phyloP scores from a whole-genome alignment of 768 basidiomycete genomes.

The Fistulinella prunicolor region DNA sequence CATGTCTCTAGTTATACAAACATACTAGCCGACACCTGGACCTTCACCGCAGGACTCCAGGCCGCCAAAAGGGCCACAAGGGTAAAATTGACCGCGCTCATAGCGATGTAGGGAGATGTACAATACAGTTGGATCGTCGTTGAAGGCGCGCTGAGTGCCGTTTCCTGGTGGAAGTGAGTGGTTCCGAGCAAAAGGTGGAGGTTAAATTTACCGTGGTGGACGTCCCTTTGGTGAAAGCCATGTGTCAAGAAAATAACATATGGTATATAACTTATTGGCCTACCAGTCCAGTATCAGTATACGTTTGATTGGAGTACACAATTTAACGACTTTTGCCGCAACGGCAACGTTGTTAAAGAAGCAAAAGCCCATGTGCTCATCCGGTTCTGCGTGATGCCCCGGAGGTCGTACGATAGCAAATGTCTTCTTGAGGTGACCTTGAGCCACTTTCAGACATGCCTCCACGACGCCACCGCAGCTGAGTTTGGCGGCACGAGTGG shows the following conservation, averaged over 20 bases:
- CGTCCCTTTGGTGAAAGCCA: conserved; percentile 63
- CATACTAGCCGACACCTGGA: conserved; percentile 81
- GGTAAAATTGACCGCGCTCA: conserved; percentile 90
- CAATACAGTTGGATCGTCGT: conserved; percentile 86
- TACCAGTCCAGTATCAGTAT: conserved; percentile 96
- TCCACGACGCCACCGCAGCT: conserved; percentile 96
- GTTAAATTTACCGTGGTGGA: conserved; percentile 72
- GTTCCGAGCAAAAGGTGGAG: background rate
- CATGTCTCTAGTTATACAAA: conserved; percentile 14
- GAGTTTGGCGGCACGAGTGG: conserved; percentile 79
- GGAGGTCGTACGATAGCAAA: conserved; percentile 97
- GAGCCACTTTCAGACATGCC: conserved; percentile 82
- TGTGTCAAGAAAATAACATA: conserved; percentile 5
- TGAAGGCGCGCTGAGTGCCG: conserved; percentile 94
- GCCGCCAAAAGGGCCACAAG: conserved; percentile 86
- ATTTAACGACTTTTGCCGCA: conserved; percentile 78
- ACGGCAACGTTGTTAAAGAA: conserved; percentile 99
- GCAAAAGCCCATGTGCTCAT: conserved; percentile 98
- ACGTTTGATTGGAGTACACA: conserved; percentile 65
- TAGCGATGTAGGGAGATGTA: conserved; percentile 97
- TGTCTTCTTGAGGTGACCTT: conserved; percentile 73
- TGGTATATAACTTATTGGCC: conserved; percentile 26
- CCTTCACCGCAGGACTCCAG: conserved; percentile 86
- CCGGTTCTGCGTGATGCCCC: conserved; percentile 97
- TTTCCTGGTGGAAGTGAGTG: conserved; percentile 59